phyloP scores from a whole-genome alignment of 495 filamentous ascomycete genomes.

The Hypoxylon fragiforme region DNA sequence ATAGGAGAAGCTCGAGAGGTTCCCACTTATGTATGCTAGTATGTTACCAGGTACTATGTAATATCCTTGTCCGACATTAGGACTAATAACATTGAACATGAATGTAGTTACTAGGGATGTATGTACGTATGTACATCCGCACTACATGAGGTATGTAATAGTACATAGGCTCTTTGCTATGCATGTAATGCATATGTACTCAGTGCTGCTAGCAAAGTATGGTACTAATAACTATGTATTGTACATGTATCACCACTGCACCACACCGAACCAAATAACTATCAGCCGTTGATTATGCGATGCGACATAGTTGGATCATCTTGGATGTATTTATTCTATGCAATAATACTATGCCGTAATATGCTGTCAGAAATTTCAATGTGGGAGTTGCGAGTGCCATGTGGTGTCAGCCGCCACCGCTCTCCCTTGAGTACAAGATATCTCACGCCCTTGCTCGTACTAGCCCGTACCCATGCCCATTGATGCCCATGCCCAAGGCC shows the following conservation, averaged over 20 bases:
- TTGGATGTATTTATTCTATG: too few species aligned
- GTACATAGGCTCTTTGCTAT: too few species aligned
- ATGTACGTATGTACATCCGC: not conserved
- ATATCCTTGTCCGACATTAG: too few species aligned
- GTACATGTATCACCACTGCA: not conserved
- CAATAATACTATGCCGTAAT: too few species aligned
- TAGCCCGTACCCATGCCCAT: too few species aligned
- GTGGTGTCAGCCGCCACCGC: constrained; percentile 33
- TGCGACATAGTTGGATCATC: not conserved
- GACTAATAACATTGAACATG: too few species aligned
- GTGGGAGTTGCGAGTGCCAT: constrained; percentile 30
- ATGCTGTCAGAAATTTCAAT: constrained; percentile 29
- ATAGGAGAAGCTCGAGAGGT: too few species aligned
- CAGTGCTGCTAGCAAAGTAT: too few species aligned
- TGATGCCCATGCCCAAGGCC: not conserved
- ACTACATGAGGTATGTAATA: not conserved
- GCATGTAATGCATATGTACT: too few species aligned
- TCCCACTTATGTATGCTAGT: too few species aligned
- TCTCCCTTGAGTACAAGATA: constrained; percentile 16
- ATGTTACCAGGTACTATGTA: not conserved
- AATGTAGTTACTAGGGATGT: not conserved
- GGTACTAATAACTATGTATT: too few species aligned
- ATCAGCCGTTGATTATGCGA: constrained; percentile 3
- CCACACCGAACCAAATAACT: constrained; percentile 1
- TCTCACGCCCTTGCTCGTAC: too few species aligned